A percentile compares a stretch with the other conserved stretches of the same genome.
phyloP scores from a whole-genome alignment of 805 yeast species.

The Ogataea trehalophila region DNA sequence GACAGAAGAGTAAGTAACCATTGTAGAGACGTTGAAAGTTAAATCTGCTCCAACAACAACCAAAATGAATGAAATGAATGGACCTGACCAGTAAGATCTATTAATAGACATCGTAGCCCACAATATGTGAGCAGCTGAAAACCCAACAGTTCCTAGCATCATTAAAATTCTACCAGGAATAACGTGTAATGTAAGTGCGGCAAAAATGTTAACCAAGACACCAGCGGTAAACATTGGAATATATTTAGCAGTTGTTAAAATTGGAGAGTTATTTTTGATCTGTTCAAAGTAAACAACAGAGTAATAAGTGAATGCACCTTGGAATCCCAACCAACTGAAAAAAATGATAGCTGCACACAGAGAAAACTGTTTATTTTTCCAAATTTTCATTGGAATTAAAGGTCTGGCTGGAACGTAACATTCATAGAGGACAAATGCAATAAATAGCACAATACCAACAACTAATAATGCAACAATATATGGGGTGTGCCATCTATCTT shows the following conservation, averaged over 20 bases:
- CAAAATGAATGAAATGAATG: slow-evolving; percentile 33
- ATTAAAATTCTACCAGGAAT: slow-evolving; percentile 34
- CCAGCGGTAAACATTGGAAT: slow-evolving; percentile 37
- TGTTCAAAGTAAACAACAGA: slow-evolving; percentile 35
- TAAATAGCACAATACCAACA: slow-evolving; percentile 30
- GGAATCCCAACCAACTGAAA: slow-evolving; percentile 34
- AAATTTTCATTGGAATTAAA: slow-evolving; percentile 37
- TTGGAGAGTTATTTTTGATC: slow-evolving; percentile 29
- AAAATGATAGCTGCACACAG: slow-evolving; percentile 30
- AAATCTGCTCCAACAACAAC: slow-evolving; percentile 39
- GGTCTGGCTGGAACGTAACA: slow-evolving; percentile 32
- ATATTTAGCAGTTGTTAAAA: slow-evolving; percentile 34
- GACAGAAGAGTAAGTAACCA: slow-evolving; percentile 35
- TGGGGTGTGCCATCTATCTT: slow-evolving; percentile 37
- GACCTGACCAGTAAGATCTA: slow-evolving; percentile 36
- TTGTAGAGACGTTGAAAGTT: slow-evolving; percentile 35
- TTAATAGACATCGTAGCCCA: slow-evolving; percentile 33
- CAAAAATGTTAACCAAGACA: slow-evolving; percentile 33
- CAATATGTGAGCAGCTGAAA: slow-evolving; percentile 28
- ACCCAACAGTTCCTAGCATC: slow-evolving; percentile 25
- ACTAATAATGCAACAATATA: slow-evolving; percentile 35
- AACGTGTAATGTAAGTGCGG: slow-evolving; percentile 34
- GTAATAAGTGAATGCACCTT: slow-evolving; percentile 33
- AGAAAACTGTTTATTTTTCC: slow-evolving; percentile 33
- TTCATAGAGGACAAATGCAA: slow-evolving; percentile 31